Evolutionary conservation across 176 grass and related monocot species (phyloP).

Genomic region (Zea luxurians): DNA sequence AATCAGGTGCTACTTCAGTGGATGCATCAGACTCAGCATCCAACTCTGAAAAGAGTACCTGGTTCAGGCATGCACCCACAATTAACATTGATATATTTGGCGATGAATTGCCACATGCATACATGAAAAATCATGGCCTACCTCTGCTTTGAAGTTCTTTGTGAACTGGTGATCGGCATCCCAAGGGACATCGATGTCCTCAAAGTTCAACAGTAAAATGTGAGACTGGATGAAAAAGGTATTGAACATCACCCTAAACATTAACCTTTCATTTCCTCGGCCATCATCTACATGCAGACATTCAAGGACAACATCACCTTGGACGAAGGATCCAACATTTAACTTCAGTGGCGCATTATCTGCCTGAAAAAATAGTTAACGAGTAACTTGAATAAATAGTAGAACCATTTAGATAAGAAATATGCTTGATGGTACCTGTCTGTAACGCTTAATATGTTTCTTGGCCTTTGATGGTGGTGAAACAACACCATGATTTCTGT

Average conservation of each 20-base stretch:
- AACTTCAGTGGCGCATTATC: slow-evolving; percentile 73
- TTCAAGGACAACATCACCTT: slow-evolving; percentile 91
- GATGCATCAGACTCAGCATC: slow-evolving; percentile 68
- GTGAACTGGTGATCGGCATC: slow-evolving; percentile 65
- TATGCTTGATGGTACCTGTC: slow-evolving; percentile 60
- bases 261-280: slow-evolving; percentile 55
- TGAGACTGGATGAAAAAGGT: slow-evolving; percentile 88
- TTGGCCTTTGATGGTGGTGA: slow-evolving; percentile 61
- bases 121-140: slow-evolving; percentile 43
- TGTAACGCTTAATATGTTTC: slow-evolving; percentile 69
- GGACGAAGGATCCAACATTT: slow-evolving; percentile 80
- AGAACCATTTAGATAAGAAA: slow-evolving; percentile 21
- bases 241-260: slow-evolving; percentile 97
- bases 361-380: slow-evolving; percentile 74
- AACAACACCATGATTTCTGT: slow-evolving; percentile 50
- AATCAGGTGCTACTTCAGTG: slow-evolving; percentile 36
- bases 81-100: slow-evolving; percentile 53
- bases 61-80: slow-evolving; percentile 64
- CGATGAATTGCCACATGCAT: slow-evolving; percentile 9
- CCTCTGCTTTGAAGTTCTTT: slow-evolving; percentile 95
- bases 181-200: slow-evolving; percentile 81
- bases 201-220: slow-evolving; percentile 70
- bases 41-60: slow-evolving; percentile 99
- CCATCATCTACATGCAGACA: slow-evolving; percentile 74
- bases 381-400: slow-evolving; percentile 51